Percentiles rank a stretch among this genome's conserved stretches.
Evolutionary conservation across 768 basidiomycete species (phyloP).

Genomic region (Mycena capillaripes): DNA sequence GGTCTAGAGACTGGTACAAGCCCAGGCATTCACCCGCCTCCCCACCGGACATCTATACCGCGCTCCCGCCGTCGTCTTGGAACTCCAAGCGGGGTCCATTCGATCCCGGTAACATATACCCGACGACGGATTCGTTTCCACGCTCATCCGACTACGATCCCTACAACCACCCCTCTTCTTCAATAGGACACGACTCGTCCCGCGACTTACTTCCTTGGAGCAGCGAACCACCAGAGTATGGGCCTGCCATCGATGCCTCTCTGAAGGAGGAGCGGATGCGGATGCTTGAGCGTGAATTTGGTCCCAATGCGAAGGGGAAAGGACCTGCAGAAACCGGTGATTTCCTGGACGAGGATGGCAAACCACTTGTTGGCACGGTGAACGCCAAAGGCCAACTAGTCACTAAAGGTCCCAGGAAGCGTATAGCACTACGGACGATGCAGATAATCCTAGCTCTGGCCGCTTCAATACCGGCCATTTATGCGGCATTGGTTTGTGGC

Average conservation of each 20-base stretch:
- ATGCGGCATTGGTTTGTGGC: constrained; percentile 70
- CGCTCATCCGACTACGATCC: constrained; percentile 47
- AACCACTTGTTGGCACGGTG: constrained; percentile 70
- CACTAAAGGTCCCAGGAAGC: constrained; percentile 74
- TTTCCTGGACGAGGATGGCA: constrained; percentile 60
- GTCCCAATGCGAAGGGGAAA: constrained; percentile 52
- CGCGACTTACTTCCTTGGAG: constrained; percentile 68
- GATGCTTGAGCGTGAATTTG: constrained; percentile 81
- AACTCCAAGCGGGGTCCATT: constrained; percentile 47
- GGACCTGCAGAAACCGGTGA: constrained; percentile 42
- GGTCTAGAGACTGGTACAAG: constrained; percentile 74
- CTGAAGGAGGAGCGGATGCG: constrained; percentile 78
- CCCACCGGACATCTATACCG: constrained; percentile 43
- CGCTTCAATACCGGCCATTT: constrained; percentile 70
- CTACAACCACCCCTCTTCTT: constrained; percentile 49
- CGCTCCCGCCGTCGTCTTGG: constrained; percentile 36
- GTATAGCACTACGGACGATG: constrained; percentile 60
- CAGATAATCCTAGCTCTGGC: constrained; percentile 66
- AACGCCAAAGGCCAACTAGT: constrained; percentile 70
- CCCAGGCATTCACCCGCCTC: constrained; percentile 45
- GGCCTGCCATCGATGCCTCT: constrained; percentile 58
- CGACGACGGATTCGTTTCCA: constrained; percentile 38
- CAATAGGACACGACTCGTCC: constrained; percentile 56
- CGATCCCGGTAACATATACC: constrained; percentile 46
- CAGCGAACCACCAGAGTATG: constrained; percentile 60